phyloP scores from a whole-genome alignment of 2,329 filamentous ascomycete genomes.

The Colletotrichum cordylinicola region DNA sequence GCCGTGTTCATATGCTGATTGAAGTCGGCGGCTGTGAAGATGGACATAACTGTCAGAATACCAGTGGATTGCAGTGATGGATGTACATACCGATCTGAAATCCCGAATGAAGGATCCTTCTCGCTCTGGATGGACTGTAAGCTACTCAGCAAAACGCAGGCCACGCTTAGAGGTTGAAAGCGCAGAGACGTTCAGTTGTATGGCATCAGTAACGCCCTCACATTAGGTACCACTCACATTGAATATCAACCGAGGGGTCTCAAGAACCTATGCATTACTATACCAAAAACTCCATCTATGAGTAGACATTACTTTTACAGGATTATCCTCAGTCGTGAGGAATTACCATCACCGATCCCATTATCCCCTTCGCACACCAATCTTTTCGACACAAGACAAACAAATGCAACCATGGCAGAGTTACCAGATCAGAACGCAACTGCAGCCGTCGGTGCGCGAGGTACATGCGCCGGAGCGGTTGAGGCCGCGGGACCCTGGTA shows the following conservation, averaged over 20 bases:
- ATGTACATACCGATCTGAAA: neutral
- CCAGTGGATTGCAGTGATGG: neutral
- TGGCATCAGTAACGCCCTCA: neutral
- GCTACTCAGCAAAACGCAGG: neutral
- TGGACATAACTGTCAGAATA: neutral
- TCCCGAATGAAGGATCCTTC: neutral
- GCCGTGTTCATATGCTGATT: neutral
- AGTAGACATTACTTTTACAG: slow-evolving; percentile 12
- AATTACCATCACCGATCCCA: neutral
- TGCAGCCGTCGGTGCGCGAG: neutral
- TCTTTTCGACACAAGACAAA: neutral
- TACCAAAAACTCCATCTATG: neutral
- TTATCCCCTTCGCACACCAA: neutral
- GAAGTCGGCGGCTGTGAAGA: neutral
- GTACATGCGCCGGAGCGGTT: neutral
- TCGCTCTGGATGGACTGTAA: neutral
- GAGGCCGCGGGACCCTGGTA: neutral
- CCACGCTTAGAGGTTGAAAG: neutral
- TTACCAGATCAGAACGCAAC: neutral
- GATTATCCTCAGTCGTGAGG: neutral
- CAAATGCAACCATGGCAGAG: neutral
- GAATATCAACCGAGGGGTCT: neutral
- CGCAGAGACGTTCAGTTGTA: neutral
- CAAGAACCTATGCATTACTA: neutral
- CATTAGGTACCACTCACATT: neutral